Evolutionary conservation across 345 rosid genomes (phyloP).

Genomic region (Noccaea bulbosa): DNA sequence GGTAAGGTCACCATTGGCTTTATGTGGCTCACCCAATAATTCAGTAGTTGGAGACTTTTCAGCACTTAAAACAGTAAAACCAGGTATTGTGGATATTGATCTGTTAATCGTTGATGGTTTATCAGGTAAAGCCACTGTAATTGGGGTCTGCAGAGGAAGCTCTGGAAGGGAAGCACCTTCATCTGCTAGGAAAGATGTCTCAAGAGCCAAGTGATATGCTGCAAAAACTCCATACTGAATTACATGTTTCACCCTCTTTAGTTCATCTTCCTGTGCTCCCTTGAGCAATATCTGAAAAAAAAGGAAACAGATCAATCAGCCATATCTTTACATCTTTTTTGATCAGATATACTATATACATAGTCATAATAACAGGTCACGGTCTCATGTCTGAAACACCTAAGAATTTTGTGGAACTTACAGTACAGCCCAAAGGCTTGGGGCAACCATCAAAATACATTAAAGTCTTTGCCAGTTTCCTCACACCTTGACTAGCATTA

Average conservation of each 20-base stretch:
- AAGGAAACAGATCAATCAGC: conserved; percentile 37
- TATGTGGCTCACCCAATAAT: conserved; percentile 49
- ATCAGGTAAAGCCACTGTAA: conserved; percentile 87
- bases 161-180: conserved; percentile 98
- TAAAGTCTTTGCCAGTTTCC: conserved; percentile 73
- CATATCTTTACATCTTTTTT: conserved; percentile 25
- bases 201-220: conserved; percentile 96
- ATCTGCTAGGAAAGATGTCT: conserved; percentile 96
- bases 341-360: conserved; percentile 21
- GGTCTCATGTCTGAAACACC: conserved; percentile 17
- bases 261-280: conserved; percentile 89
- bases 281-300: conserved; percentile 78
- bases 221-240: conserved; percentile 98
- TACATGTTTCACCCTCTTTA: conserved; percentile 96
- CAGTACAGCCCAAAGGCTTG: conserved; percentile 95
- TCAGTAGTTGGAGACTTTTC: conserved; percentile 52
- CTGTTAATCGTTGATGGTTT: conserved; percentile 72
- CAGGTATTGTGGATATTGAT: conserved; percentile 90
- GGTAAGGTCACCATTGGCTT: conserved; percentile 42
- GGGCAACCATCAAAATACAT: conserved; percentile 99
- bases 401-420: conserved; percentile 53
- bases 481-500: conserved; percentile 76
- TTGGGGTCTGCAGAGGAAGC: conserved; percentile 76
- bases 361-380: conserved; percentile 22
- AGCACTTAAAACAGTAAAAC: conserved; percentile 55